Base-by-base conservation (phyloP, 2,329 filamentous ascomycete species). In the Dactylellina sp. region DNA sequence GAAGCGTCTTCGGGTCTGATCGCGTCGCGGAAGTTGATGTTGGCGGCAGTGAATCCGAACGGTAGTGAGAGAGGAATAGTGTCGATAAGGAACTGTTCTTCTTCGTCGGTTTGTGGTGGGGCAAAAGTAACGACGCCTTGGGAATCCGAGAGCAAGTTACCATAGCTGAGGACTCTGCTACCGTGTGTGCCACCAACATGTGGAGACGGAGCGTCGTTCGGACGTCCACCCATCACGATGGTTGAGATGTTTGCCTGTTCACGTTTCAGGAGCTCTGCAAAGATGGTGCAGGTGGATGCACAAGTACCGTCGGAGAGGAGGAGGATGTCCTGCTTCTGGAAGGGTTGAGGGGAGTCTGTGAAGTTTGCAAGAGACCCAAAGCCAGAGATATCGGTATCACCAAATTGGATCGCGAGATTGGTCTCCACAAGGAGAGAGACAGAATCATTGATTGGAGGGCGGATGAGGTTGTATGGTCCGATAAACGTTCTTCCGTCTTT, bases 121-220 rank as follows among this genome's bases (percentile, higher is more conserved):
- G 20, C 60, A 44, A 44, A 46, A 0, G 18, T 11, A 2, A 62
- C 25, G 2, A 63, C 47, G 25, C 37, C 24, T 6, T 14, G 14
- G 12, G 62, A 55, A 18, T 66, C 46, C 12, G 20, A n/a, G 32
- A 75, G 56, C 7, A 75, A 56, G 14, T 75, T 60, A 22, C 9
- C 49, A 22, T 40, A 66, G 9, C 35, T 50, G 20, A 75, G 62
- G 25, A 68, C 57, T 66, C 84, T 82, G 0, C 81, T 81, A 32
- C 89, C 89, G 77, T 89, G 88, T 50, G 87, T 84, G 18, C 88
- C 89, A 11, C 88, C 88, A 14, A 89, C 83, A 4, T 83, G 84
- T n/a, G 63, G 47, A 2, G 68, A 64, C 32, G 75, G 62, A 0
- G 44, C 39, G 22, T 75, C 62, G 42, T 75, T 66, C 2, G 71